These are phyloP conservation scores for Phylloboletellus chloephorus DNA, from an alignment of 1,284 basidiomycete genomes.

Conservation along the genomic window DNA sequence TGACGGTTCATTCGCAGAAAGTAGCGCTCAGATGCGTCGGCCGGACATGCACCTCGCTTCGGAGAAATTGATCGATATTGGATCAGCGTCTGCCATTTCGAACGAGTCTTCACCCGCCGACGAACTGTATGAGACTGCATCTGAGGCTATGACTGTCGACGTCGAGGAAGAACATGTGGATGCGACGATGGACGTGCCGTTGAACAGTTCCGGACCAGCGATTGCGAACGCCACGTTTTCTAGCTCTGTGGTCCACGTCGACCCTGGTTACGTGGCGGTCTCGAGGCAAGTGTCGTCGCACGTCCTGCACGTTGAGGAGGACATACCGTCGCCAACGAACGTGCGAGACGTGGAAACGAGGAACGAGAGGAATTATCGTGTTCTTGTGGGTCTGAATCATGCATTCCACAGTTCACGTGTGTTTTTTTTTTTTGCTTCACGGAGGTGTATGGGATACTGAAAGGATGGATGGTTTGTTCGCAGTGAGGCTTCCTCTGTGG, in stretches of 20 bases:
- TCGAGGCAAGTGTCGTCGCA: slow-evolving; percentile 26
- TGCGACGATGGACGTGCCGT: slow-evolving; percentile 17
- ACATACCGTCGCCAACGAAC: slow-evolving; percentile 44
- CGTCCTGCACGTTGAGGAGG: slow-evolving; percentile 29
- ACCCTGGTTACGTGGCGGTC: background rate
- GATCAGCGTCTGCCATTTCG: slow-evolving; percentile 1
- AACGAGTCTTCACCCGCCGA: slow-evolving; percentile 22
- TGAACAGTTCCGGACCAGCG: slow-evolving; percentile 17
- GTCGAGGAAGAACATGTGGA: slow-evolving; percentile 8
- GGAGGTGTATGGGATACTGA: background rate
- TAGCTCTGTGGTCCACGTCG: background rate
- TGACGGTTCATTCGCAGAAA: background rate
- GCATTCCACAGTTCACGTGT: slow-evolving; percentile 63
- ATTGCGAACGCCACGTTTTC: background rate
- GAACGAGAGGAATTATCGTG: slow-evolving; percentile 59
- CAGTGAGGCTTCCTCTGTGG: slow-evolving; percentile 72
- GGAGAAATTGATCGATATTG: background rate
- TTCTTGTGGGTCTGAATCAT: slow-evolving; percentile 46
- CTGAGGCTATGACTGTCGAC: slow-evolving; percentile 22
- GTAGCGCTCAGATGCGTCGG: background rate
- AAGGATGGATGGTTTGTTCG: background rate
- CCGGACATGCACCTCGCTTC: too few species aligned
- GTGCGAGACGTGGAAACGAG: slow-evolving; percentile 40
- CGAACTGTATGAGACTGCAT: slow-evolving; percentile 26
- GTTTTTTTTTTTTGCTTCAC: slow-evolving; percentile 28